A percentile compares a stretch with the other conserved stretches of the same genome.
phyloP scores from a whole-genome alignment of 2,329 filamentous ascomycete genomes.

The Claviceps maximensis region DNA sequence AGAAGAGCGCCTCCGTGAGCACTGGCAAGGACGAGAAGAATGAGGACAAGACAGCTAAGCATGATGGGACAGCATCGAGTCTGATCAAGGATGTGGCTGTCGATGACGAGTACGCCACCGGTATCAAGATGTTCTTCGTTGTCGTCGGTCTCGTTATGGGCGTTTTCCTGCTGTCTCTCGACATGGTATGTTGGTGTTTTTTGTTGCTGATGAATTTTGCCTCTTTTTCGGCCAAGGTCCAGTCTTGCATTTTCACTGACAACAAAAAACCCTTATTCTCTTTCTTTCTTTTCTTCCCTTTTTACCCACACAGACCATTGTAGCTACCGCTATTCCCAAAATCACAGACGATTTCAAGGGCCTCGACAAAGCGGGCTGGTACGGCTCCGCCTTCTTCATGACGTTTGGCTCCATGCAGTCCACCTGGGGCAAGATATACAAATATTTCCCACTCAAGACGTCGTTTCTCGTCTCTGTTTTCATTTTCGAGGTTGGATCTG shows the following conservation, averaged over 20 bases:
- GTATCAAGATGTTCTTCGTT: background rate
- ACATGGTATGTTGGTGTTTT: too few relatives aligned
- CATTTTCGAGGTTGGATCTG: too few relatives aligned
- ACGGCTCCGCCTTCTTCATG: slow-evolving; percentile 42
- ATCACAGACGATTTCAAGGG: slow-evolving; percentile 40
- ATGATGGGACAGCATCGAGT: too few relatives aligned
- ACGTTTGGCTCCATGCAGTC: slow-evolving; percentile 32
- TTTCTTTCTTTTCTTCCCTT: too few relatives aligned
- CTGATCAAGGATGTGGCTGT: too few relatives aligned
- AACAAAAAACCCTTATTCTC: background rate
- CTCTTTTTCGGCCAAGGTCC: too few relatives aligned
- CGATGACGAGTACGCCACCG: too few relatives aligned
- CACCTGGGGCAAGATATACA: slow-evolving; percentile 34
- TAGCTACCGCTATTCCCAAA: slow-evolving; percentile 43
- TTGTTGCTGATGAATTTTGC: too few relatives aligned
- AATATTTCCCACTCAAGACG: slow-evolving; percentile 38
- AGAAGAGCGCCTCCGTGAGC: too few relatives aligned
- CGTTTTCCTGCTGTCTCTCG: too few relatives aligned
- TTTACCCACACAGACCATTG: slow-evolving; percentile 30
- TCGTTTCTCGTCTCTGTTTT: slow-evolving; percentile 20
- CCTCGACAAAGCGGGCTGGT: slow-evolving; percentile 44
- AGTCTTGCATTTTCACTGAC: background rate
- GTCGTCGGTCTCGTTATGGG: background rate
- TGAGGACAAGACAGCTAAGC: too few relatives aligned
- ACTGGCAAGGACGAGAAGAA: too few relatives aligned